A percentile compares a stretch with the other conserved stretches of the same genome.
Evolutionary conservation across 2,329 filamentous ascomycete genomes (phyloP).

Genomic region (Aspergillus sp.): DNA sequence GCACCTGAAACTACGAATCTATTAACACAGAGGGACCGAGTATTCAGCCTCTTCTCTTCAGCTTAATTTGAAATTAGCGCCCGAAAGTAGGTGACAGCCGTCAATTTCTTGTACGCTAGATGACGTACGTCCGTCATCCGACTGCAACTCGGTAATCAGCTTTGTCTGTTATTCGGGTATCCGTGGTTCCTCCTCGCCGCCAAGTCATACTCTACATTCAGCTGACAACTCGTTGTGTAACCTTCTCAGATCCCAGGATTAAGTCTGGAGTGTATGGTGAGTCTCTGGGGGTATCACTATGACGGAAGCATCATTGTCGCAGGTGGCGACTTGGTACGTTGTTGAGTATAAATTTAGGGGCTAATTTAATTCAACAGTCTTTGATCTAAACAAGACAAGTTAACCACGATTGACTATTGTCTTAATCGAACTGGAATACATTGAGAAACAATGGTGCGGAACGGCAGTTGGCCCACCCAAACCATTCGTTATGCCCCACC

Average conservation of each 20-base stretch:
- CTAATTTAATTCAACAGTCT: background rate
- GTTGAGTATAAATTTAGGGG: background rate
- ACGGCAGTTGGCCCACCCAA: background rate
- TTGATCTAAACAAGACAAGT: background rate
- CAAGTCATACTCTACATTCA: background rate
- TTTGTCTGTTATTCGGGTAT: background rate
- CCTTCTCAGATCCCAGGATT: background rate
- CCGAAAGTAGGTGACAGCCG: background rate
- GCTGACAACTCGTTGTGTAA: background rate
- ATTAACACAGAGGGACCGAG: background rate
- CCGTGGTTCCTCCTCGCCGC: background rate
- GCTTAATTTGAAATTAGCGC: background rate
- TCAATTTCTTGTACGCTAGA: background rate
- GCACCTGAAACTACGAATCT: background rate
- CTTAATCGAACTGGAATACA: background rate
- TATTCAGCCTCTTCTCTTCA: background rate
- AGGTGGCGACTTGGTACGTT: background rate
- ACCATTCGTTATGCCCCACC: background rate
- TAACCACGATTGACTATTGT: background rate
- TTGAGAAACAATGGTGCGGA: slow-evolving; percentile 1
- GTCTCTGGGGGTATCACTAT: background rate
- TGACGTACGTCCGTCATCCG: background rate
- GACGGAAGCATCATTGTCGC: background rate
- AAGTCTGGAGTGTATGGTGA: background rate
- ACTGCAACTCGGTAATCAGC: background rate